phyloP scores from a whole-genome alignment of 2,329 filamentous ascomycete species.

The Neophaeococcomyces aloes region DNA sequence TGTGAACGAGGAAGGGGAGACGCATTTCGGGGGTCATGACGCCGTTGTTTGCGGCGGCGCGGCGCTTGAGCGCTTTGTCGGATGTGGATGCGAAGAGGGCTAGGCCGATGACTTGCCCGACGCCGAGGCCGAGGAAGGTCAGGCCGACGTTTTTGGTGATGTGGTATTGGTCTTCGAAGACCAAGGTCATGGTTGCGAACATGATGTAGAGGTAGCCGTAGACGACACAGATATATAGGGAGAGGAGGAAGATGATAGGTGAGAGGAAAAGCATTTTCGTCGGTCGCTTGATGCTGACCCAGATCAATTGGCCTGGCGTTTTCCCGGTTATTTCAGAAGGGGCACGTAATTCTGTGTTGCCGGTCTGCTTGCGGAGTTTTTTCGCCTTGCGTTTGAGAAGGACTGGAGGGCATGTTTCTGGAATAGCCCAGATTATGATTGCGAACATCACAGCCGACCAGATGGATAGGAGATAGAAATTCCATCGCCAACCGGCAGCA shows the following conservation, averaged over 20 bases:
- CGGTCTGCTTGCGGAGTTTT: constrained; percentile 60
- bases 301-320: constrained; percentile 56
- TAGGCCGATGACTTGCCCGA: constrained; percentile 77
- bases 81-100: constrained; percentile 51
- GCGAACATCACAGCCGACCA: constrained; percentile 58
- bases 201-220: constrained; percentile 49
- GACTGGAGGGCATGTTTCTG: constrained; percentile 76
- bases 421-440: constrained; percentile 76
- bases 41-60: constrained; percentile 25
- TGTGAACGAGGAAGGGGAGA: constrained; percentile 71
- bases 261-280: constrained; percentile 79
- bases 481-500: constrained; percentile 64
- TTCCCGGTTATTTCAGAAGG: constrained; percentile 69
- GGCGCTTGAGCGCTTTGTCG: constrained; percentile 57
- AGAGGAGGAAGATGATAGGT: constrained; percentile 74
- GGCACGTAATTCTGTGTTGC: constrained; percentile 59
- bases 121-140: constrained; percentile 40
- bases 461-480: constrained; percentile 82
- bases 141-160: constrained; percentile 49
- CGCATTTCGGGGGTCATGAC: constrained; percentile 55
- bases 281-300: constrained; percentile 67
- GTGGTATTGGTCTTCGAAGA: constrained; percentile 76
- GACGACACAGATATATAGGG: constrained; percentile 74
- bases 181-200: constrained; percentile 44
- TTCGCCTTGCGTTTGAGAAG: constrained; percentile 61